Percentiles rank a stretch among this genome's conserved stretches.
Evolutionary conservation across 176 grass and related monocot species (phyloP).

Genomic region (Oropetium thomaeum): DNA sequence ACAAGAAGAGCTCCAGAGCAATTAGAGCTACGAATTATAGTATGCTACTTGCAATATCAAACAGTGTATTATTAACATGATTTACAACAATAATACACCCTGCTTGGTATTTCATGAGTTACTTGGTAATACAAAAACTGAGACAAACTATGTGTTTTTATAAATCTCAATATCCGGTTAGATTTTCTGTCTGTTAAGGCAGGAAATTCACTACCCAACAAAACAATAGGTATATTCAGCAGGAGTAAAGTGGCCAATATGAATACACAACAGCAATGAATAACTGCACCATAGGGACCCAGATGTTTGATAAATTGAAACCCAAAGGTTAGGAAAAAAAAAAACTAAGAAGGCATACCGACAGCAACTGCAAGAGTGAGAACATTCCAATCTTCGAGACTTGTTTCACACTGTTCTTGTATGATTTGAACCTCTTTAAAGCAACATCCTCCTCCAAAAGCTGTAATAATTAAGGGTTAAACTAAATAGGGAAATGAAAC

Average conservation of each 20-base stretch:
- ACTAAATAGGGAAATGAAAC: not conserved
- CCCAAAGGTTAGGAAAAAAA: not conserved
- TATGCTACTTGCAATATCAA: not conserved
- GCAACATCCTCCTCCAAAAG: conserved; percentile 73
- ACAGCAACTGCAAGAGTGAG: conserved; percentile 43
- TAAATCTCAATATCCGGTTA: not conserved
- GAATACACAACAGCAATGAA: not conserved
- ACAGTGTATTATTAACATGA: not conserved
- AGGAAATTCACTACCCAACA: not conserved
- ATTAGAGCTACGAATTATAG: not conserved
- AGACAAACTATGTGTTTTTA: not conserved
- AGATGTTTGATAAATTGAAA: conserved; percentile 13
- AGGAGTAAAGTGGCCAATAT: not conserved
- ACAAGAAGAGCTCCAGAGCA: not conserved
- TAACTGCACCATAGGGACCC: not conserved
- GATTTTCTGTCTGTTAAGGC: not conserved
- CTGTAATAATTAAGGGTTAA: conserved; percentile 37
- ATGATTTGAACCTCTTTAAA: conserved; percentile 76
- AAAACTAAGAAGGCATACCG: conserved; percentile 43
- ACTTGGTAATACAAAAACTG: not conserved
- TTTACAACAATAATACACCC: not conserved
- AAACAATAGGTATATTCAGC: not conserved
- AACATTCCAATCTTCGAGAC: conserved; percentile 60
- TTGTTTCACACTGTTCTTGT: conserved; percentile 60
- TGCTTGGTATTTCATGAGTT: not conserved